Conservation (phyloP, 2,329 filamentous ascomycete genomes). For the Periconia macrospinosa region DNA sequence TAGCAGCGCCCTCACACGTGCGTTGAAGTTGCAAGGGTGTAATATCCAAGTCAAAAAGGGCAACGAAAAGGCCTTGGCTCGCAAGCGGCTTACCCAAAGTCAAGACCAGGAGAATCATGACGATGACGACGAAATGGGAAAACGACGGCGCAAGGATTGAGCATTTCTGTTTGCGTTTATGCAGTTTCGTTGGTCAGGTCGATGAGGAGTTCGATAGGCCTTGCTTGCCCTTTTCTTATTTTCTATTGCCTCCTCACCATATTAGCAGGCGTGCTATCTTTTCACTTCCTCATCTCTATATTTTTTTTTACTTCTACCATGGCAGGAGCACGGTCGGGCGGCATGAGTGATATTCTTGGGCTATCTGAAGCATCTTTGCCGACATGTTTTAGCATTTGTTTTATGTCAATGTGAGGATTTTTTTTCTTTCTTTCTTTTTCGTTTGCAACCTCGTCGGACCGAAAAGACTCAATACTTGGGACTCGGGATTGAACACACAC, state of each 20-base stretch:
- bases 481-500: too few species aligned
- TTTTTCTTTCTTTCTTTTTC: too few species aligned
- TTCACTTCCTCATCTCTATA: constrained; percentile 9
- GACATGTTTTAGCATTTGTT: constrained; percentile 34
- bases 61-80: constrained; percentile 63
- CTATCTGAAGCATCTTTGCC: constrained; percentile 37
- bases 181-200: not conserved
- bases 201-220: too few species aligned
- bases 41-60: constrained; percentile 87
- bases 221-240: not conserved
- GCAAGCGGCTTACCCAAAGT: constrained; percentile 42
- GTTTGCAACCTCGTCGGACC: too few species aligned
- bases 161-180: not conserved
- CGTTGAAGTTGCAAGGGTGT: constrained; percentile 76
- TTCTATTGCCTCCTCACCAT: not conserved
- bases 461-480: too few species aligned
- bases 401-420: constrained; percentile 31
- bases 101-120: constrained; percentile 45
- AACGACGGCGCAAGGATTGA: constrained; percentile 42
- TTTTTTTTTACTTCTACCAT: not conserved
- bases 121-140: constrained; percentile 38
- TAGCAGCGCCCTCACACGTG: constrained; percentile 72
- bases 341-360: constrained; percentile 27
- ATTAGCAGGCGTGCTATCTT: not conserved
- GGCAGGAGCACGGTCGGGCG: constrained; percentile 20